A percentile compares a stretch with the other conserved stretches of the same genome.
Conservation (phyloP, 257 asterid genomes). For the Solanum clarkiae region DNA sequence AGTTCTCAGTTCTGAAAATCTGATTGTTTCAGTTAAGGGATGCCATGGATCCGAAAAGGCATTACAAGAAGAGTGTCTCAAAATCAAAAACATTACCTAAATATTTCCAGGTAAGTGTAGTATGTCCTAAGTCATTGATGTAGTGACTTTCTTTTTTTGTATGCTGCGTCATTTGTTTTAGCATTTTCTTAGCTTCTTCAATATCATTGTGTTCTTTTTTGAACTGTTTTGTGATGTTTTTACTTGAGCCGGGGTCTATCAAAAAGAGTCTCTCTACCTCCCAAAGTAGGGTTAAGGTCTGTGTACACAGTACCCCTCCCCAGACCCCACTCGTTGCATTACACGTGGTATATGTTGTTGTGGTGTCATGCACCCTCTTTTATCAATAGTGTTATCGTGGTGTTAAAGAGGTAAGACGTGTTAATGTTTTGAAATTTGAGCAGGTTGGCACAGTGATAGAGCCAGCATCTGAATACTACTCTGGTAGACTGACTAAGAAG, state of each 20-base stretch:
- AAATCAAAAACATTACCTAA: conserved; percentile 71
- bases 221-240: neutral
- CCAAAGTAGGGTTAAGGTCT: neutral
- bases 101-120: conserved; percentile 68
- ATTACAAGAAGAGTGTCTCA: conserved; percentile 67
- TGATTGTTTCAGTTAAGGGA: conserved; percentile 46
- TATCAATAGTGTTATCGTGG: neutral
- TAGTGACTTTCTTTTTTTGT: neutral
- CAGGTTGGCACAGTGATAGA: conserved; percentile 94
- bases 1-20: neutral
- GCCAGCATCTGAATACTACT: conserved; percentile 58
- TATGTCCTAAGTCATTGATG: neutral
- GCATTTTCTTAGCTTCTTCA: neutral
- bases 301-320: neutral
- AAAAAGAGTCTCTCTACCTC: neutral
- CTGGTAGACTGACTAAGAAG: conserved; percentile 78
- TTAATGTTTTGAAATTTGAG: conserved; percentile 2
- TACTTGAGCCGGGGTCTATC: neutral
- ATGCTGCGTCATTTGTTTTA: neutral
- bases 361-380: neutral
- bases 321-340: neutral
- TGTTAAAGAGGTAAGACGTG: neutral
- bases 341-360: neutral
- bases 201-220: neutral
- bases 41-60: conserved; percentile 77